Base-by-base conservation (phyloP, 345 rosid genomes). In the Eutrema heterophyllum region DNA sequence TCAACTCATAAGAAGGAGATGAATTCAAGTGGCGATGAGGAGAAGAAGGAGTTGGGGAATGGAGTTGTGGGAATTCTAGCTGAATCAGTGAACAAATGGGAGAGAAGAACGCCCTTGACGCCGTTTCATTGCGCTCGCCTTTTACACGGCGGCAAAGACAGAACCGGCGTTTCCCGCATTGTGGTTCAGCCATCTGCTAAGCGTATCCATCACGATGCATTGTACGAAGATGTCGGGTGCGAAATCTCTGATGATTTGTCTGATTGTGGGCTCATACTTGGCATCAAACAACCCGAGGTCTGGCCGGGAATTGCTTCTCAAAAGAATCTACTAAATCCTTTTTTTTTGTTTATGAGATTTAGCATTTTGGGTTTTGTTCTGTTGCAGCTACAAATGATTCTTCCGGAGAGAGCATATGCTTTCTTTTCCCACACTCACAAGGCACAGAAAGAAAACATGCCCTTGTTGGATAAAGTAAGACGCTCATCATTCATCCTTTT, bases 361-460 rank as follows among this genome's bases (percentile, higher is more conserved):
- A 0, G 5, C 0, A 3, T 27, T 40, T 26, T 40, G 29, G 43
- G 15, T 5, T 45, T 70, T 52, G 14, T 46, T 64, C 9, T 48
- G 54, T 52, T 80, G 82, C 86, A 88, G 97, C 53, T 89, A 63
- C 86, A 89, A 56, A 84, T 85, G 91, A 81, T 91, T 72, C 93
- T 87, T 74, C 91, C 88, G 4, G 86, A 87, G 55, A 86, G 93
- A 81, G 95, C 91, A 52, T 91, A 89, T 78, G 93, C 97, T 70
- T 91, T 91, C 88, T 91, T 91, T 76, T 91, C 97, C 2, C 97
- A 91, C 68, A 91, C 95, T 64, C 97, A 89, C 73, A 91, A 91
- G 82, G 95, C 91, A 9, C 97, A 89, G 82, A 85, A 85, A 76
- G 95, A 89, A 56, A 91, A 87, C 85, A 84, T 91, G 93, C 93